Percentiles rank a stretch among this genome's conserved stretches.
phyloP scores from a whole-genome alignment of 2,329 filamentous ascomycete species.

The Claviceps spartinae region DNA sequence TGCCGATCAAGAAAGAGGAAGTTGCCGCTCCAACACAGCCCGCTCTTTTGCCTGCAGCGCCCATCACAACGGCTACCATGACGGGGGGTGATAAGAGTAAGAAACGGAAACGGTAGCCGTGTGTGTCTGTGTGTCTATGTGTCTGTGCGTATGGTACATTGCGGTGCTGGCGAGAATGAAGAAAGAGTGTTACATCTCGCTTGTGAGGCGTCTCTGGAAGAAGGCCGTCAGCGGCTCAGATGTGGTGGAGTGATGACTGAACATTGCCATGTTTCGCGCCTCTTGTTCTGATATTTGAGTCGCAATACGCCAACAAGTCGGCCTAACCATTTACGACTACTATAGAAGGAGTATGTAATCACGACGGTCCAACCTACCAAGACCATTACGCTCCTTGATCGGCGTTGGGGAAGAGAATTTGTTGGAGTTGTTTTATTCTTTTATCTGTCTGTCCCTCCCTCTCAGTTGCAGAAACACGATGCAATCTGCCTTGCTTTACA shows the following conservation, averaged over 20 bases:
- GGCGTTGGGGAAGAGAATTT: slow-evolving; percentile 19
- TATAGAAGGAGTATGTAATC: slow-evolving; percentile 22
- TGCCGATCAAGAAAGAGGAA: slow-evolving; percentile 48
- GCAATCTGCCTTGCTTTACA: background rate
- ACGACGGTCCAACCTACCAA: slow-evolving; percentile 18
- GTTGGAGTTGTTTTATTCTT: slow-evolving; percentile 13
- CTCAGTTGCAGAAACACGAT: background rate
- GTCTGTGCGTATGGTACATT: background rate
- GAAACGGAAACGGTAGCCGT: slow-evolving; percentile 44
- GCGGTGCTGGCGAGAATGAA: background rate
- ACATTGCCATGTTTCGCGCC: background rate
- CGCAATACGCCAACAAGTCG: no score
- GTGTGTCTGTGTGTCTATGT: no score
- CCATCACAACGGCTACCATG: slow-evolving; percentile 25
- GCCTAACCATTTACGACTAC: background rate
- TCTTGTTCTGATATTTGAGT: background rate
- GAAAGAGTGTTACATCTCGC: background rate
- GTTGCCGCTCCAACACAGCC: slow-evolving; percentile 23
- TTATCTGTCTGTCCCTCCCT: background rate
- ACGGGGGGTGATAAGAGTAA: slow-evolving; percentile 39
- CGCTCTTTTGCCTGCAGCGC: slow-evolving; percentile 29
- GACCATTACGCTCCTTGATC: slow-evolving; percentile 25
- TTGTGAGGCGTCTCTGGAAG: background rate
- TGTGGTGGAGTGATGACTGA: background rate
- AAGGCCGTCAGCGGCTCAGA: background rate